Conservation (phyloP, 352 stramenopile genomes). For the Phytophthora kernoviae region DNA sequence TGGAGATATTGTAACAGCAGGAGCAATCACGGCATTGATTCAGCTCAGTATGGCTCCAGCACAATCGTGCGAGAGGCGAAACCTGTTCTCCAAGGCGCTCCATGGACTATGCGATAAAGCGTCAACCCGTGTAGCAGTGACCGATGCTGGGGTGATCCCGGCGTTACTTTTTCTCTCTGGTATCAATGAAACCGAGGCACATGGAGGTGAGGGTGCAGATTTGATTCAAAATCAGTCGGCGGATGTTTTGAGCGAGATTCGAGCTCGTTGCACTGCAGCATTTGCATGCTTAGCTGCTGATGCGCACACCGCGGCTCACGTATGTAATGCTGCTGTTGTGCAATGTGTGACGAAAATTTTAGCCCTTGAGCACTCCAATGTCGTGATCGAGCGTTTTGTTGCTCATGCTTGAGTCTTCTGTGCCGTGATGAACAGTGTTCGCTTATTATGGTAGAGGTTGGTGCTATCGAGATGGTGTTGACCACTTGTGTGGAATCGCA, state of each 20-base stretch:
- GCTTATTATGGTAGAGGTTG: constrained; percentile 54
- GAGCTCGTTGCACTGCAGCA: constrained; percentile 62
- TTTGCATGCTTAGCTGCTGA: constrained; percentile 68
- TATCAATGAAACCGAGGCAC: constrained; percentile 8
- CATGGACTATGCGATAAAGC: constrained; percentile 68
- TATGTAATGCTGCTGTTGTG: constrained; percentile 61
- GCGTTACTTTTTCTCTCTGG: constrained; percentile 63
- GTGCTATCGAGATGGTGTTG: constrained; percentile 59
- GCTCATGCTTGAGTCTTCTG: constrained; percentile 71
- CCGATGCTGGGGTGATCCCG: constrained; percentile 55
- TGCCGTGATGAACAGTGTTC: constrained; percentile 72
- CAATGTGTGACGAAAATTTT: constrained; percentile 61
- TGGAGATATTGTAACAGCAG: constrained; percentile 67
- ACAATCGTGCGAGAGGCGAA: constrained; percentile 53
- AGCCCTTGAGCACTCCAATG: constrained; percentile 47
- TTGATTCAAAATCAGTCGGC: background rate
- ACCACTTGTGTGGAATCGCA: constrained; percentile 62
- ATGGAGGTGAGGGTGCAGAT: background rate
- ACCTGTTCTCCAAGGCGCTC: constrained; percentile 70
- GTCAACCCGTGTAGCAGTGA: constrained; percentile 51
- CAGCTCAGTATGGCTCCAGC: constrained; percentile 56
- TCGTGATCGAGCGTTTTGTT: constrained; percentile 74
- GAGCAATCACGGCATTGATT: constrained; percentile 69
- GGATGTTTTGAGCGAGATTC: constrained; percentile 47
- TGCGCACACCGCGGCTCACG: constrained; percentile 30